Evolutionary conservation across 805 yeast species (phyloP), one percentile per base, ranked within the genome.

Genomic region (Teunomyces kruisii): DNA sequence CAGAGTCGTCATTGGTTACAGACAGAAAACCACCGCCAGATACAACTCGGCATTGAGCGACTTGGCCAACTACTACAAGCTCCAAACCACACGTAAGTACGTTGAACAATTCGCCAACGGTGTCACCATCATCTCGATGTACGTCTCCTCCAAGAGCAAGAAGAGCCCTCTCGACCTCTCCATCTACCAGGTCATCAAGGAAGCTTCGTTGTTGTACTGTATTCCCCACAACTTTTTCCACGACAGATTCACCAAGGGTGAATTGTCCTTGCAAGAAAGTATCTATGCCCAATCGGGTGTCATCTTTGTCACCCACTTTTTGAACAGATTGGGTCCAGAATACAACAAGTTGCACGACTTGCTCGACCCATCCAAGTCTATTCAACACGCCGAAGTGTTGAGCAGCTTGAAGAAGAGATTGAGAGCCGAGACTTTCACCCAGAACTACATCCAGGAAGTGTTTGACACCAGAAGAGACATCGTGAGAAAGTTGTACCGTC

Each of bases 51-150:
- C 97, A 15, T 76, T 92, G 50, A 79, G 88, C 41, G 86, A 91
- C 51, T 76, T 92, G 64, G 91, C 91, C 57, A 86, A 86, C 63
- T 94, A 89, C 74, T 92, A 92, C 69, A 86, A 89, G 51, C 78
- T 94, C 55, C 79, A 81, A 38, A 82, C 91, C 48, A 83, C 94
- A 41, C 81, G 97, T 65, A 90, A 90, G 70, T 94, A 91, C 62
- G 90, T 94, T 47, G 99, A 92, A 67, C 94, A 91, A 64, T 94
- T 92, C 64, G 76, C 91, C 53, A 89, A 91, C 61, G 96, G 96
- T 42, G 79, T 84, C 51, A 84, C 96, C 17, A 78, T 92, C 43
- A 80, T 90, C 57, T 90, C 97, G 31, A 79, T 90, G 75, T 94
- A 94, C 67, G 78, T 92, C 59, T 80, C 80, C 39, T 85, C 88